These are phyloP conservation scores for Primulina huaijiensis DNA, from an alignment of 257 asterid genomes.

Conservation along the genomic window DNA sequence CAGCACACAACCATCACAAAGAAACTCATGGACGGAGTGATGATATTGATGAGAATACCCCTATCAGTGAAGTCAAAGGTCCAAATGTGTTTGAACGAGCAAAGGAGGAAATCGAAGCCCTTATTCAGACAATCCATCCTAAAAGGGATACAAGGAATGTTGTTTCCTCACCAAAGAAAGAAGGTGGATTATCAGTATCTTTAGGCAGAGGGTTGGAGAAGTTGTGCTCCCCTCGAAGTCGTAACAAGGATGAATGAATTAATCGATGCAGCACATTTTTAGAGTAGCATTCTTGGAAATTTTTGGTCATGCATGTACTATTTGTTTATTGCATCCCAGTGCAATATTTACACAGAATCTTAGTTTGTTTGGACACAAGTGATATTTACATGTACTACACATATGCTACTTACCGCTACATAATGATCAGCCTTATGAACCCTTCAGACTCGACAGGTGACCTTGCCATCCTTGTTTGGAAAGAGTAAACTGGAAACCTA, in stretches of 20 bases:
- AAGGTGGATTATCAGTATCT: slow-evolving; percentile 29
- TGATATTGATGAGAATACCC: slow-evolving; percentile 55
- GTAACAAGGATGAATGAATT: slow-evolving; percentile 28
- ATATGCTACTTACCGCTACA: not conserved
- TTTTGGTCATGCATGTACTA: not conserved
- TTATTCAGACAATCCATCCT: slow-evolving; percentile 49
- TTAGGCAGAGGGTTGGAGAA: slow-evolving; percentile 36
- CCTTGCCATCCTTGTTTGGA: not conserved
- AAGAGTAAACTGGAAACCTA: not conserved
- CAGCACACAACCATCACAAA: slow-evolving; percentile 40
- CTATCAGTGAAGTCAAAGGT: slow-evolving; percentile 51
- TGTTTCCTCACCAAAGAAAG: slow-evolving; percentile 29
- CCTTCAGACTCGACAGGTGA: not conserved
- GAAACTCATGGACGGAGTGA: slow-evolving; percentile 81
- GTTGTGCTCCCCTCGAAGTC: slow-evolving; percentile 24
- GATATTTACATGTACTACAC: no score
- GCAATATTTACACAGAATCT: not conserved
- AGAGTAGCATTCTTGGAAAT: not conserved
- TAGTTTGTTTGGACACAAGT: not conserved
- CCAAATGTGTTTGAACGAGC: slow-evolving; percentile 81
- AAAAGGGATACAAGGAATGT: slow-evolving; percentile 41
- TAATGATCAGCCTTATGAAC: not conserved
- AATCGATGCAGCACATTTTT: not conserved
- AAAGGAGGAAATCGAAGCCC: slow-evolving; percentile 84
- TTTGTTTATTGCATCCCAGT: not conserved